These are phyloP conservation scores for Paracamarosporium sp. DNA, from an alignment of 2,329 filamentous ascomycete genomes.

Conservation along the genomic window DNA sequence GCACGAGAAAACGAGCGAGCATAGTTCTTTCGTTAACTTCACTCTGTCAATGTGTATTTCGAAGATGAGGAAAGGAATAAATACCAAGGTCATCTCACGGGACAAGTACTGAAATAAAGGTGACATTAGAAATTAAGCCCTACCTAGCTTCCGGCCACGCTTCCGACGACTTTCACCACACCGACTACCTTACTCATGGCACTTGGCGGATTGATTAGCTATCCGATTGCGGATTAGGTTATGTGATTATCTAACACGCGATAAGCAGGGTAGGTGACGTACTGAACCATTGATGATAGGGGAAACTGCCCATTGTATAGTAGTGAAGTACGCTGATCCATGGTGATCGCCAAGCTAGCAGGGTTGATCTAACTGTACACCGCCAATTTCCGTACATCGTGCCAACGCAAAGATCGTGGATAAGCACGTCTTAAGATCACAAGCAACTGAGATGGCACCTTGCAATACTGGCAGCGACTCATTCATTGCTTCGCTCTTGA, in stretches of 20 bases:
- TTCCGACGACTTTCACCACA: no score
- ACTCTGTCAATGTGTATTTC: background rate
- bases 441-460: background rate
- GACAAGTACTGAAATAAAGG: background rate
- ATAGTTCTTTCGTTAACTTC: background rate
- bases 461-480: background rate
- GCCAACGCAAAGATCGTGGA: no score
- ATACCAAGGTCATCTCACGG: background rate
- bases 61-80: background rate
- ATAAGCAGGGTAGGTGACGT: background rate
- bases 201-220: background rate
- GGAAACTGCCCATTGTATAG: background rate
- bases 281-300: background rate
- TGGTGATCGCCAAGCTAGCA: no score
- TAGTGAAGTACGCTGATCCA: background rate
- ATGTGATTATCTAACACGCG: background rate
- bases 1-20: background rate
- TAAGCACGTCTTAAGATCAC: no score
- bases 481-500: conserved; percentile 1
- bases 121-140: background rate
- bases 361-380: background rate
- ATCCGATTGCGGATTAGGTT: background rate
- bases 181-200: background rate
- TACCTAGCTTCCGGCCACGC: no score
- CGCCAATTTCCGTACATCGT: background rate